Evolutionary conservation across 2,329 filamentous ascomycete species (phyloP), one percentile per base, ranked within the genome.

Genomic region (Apiospora saccharicola): DNA sequence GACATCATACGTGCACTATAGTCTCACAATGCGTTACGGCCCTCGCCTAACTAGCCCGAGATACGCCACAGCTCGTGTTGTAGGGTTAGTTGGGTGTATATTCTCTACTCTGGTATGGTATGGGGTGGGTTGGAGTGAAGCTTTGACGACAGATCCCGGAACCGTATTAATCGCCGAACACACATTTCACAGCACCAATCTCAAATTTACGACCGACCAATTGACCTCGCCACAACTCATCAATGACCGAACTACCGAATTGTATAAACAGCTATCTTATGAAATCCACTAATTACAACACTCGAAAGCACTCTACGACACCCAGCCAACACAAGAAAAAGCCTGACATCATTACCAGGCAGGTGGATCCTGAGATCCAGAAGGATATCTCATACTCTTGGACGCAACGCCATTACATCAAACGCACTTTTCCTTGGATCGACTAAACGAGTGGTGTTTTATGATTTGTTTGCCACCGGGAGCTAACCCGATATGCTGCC

Each of bases 1-100:
- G 90, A 85, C 0, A 73, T 68, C 14, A 49, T 70, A n/a, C 74
- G 19, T n/a, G 19, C 2, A 41, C 4, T n/a, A 12, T n/a, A 13
- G 57, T 14, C 10, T 41, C 4, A 19, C 13, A 12, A n/a, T 22
- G n/a, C 7, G 46, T 7, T 47, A n/a, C 57, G 5, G 3, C 3
- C 10, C 19, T 41, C 34, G 34, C 34, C 30, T 24, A 64, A 22
- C 41, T 14, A 37, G 19, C 34, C 12, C 19, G 12, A 37, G 34
- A 24, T 41, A 12, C n/a, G 34, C 34, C 12, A 19, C 22, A 22
- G 22, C 19, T 41, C 8, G 34, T n/a, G 2, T 41, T n/a, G 34
- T 64, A 41, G 57, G 57, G 3, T 41, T n/a, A 41, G 57, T 12
- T 41, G 12, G 30, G 30, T 37, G 51, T 57, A 34, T 61, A 30